These are phyloP conservation scores for Aspergillus affinis DNA, from an alignment of 495 filamentous ascomycete genomes.

Conservation along the genomic window DNA sequence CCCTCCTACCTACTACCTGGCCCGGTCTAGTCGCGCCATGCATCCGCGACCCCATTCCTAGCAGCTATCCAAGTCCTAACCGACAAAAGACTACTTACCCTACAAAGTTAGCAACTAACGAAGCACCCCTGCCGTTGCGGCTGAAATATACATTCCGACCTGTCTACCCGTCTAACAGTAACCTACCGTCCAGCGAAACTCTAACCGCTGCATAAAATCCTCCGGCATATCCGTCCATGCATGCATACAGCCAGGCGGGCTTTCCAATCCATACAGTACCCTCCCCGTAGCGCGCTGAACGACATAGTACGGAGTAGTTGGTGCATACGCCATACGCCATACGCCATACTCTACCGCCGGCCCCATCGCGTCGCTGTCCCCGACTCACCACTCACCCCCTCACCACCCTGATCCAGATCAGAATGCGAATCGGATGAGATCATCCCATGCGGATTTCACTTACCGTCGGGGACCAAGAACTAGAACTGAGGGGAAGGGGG, in stretches of 20 bases:
- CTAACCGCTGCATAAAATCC: neutral
- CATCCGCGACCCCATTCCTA: too few relatives aligned
- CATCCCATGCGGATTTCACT: neutral
- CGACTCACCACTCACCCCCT: too few relatives aligned
- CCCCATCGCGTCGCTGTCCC: neutral
- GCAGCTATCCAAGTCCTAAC: too few relatives aligned
- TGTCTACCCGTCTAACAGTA: neutral
- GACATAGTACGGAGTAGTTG: too few relatives aligned
- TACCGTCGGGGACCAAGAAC: neutral
- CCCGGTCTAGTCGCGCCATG: neutral
- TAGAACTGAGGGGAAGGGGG: neutral
- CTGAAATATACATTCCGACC: neutral
- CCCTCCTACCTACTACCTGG: neutral
- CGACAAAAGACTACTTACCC: too few relatives aligned
- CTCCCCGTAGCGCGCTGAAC: neutral
- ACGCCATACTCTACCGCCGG: neutral
- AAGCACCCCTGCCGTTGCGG: neutral
- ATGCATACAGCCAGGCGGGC: neutral
- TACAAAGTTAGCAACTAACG: neutral
- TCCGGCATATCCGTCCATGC: neutral
- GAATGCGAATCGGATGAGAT: too few relatives aligned
- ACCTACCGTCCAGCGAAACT: neutral
- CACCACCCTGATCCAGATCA: too few relatives aligned
- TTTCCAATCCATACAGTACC: neutral
- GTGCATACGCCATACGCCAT: neutral